Conservation (phyloP, 371 early-diverging fungal genomes). For the Chytridiales sp. region DNA sequence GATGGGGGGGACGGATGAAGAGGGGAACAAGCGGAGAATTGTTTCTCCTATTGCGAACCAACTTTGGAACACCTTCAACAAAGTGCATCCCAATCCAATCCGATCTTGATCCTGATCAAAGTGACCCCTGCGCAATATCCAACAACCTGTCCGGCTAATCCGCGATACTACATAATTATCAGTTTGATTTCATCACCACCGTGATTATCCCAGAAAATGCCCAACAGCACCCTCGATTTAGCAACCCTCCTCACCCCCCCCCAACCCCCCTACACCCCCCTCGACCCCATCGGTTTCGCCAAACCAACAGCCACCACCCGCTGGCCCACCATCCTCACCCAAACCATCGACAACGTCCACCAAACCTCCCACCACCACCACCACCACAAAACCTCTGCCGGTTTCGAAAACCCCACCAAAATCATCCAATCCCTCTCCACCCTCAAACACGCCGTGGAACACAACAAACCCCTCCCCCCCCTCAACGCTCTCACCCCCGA, state of each 20-base stretch:
- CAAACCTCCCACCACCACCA: background rate
- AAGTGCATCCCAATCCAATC: too few species aligned
- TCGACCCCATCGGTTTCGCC: conserved; percentile 16
- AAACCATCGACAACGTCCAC: conserved; percentile 17
- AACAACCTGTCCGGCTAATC: too few species aligned
- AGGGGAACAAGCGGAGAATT: too few species aligned
- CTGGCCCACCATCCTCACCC: conserved; percentile 24
- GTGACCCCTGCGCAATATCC: too few species aligned
- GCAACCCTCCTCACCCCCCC: conserved; percentile 13
- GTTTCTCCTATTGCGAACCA: too few species aligned
- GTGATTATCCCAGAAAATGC: too few species aligned
- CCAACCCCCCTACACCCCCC: conserved; percentile 12
- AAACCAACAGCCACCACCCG: conserved; percentile 20
- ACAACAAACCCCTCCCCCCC: conserved; percentile 8
- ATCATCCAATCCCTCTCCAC: conserved; percentile 8
- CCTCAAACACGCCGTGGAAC: conserved; percentile 26
- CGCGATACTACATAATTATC: too few species aligned
- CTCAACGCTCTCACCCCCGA: background rate
- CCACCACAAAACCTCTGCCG: background rate
- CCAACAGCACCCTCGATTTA: background rate
- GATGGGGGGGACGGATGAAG: too few species aligned
- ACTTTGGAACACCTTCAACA: too few species aligned
- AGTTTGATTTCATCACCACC: too few species aligned
- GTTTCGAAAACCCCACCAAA: background rate
- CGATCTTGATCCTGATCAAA: too few species aligned